Percentiles rank a stretch among this genome's conserved stretches.
phyloP scores from a whole-genome alignment of 2,329 filamentous ascomycete genomes.

The Penicillium sp. region DNA sequence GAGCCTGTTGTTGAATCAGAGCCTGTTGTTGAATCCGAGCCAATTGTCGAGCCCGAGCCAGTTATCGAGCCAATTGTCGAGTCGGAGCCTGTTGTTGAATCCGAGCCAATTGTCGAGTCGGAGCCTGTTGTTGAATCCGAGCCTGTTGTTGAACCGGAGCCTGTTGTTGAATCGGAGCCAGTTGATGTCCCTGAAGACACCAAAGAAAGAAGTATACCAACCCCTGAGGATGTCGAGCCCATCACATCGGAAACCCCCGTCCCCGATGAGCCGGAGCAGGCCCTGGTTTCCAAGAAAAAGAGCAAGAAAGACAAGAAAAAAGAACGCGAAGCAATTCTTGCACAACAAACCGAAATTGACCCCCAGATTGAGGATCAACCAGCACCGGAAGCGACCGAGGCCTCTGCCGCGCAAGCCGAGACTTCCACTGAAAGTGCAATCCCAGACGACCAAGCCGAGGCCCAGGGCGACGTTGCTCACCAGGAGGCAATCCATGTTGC shows the following conservation, averaged over 20 bases:
- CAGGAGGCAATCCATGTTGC: not conserved
- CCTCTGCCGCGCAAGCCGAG: not conserved
- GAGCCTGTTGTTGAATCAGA: not conserved
- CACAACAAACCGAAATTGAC: slow-evolving; percentile 7
- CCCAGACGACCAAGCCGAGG: not conserved
- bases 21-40: not conserved
- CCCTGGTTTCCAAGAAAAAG: slow-evolving; percentile 17
- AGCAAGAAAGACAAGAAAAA: slow-evolving; percentile 34
- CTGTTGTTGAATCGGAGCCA: not conserved
- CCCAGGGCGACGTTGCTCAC: not conserved
- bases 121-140: slow-evolving; percentile 5
- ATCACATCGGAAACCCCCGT: not conserved
- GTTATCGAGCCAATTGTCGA: slow-evolving; percentile 1
- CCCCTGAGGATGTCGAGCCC: not conserved
- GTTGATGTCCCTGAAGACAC: not conserved
- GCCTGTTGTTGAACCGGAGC: not conserved
- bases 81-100: not conserved
- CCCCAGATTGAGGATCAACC: not conserved
- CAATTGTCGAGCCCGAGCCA: slow-evolving; percentile 4
- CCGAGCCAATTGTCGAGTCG: slow-evolving; percentile 1
- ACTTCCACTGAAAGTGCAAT: not conserved
- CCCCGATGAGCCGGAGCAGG: slow-evolving; percentile 6
- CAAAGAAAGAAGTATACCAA: not conserved
- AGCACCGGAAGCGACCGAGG: not conserved
- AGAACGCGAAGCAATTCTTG: slow-evolving; percentile 22